phyloP scores from a whole-genome alignment of 202 grass and related monocot genomes.

The Zizania palustris region DNA sequence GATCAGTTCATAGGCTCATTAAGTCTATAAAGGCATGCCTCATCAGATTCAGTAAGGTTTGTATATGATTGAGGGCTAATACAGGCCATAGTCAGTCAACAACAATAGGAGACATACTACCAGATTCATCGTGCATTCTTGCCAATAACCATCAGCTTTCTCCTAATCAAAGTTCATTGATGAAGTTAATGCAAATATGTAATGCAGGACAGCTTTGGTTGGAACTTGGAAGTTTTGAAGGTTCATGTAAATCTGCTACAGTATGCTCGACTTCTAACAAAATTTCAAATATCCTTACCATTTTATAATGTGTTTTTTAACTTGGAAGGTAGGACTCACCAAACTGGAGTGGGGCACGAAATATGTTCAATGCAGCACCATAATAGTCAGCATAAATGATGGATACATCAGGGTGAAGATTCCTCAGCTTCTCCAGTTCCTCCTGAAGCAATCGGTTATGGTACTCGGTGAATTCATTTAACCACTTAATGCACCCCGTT shows the following conservation, averaged over 20 bases:
- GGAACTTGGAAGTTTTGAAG: constrained; percentile 1
- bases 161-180: constrained; percentile 5
- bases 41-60: neutral
- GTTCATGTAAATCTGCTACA: constrained; percentile 4
- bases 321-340: constrained; percentile 57
- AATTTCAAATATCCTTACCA: constrained; percentile 8
- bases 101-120: neutral
- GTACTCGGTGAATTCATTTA: constrained; percentile 73
- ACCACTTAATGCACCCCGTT: constrained; percentile 80
- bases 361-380: constrained; percentile 67
- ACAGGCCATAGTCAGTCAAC: neutral
- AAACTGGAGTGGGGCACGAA: constrained; percentile 64
- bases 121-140: neutral
- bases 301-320: constrained; percentile 1
- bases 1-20: neutral
- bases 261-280: constrained; percentile 1
- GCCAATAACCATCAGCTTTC: constrained; percentile 12
- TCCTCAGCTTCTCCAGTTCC: constrained; percentile 55
- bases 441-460: constrained; percentile 69
- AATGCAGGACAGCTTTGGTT: neutral
- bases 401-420: constrained; percentile 61
- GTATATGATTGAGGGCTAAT: neutral
- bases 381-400: constrained; percentile 95
- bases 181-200: constrained; percentile 1
- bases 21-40: neutral